Evolutionary conservation across 768 basidiomycete genomes (phyloP), one percentile per base, ranked within the genome.

Genomic region (Naganishia vishniacii): DNA sequence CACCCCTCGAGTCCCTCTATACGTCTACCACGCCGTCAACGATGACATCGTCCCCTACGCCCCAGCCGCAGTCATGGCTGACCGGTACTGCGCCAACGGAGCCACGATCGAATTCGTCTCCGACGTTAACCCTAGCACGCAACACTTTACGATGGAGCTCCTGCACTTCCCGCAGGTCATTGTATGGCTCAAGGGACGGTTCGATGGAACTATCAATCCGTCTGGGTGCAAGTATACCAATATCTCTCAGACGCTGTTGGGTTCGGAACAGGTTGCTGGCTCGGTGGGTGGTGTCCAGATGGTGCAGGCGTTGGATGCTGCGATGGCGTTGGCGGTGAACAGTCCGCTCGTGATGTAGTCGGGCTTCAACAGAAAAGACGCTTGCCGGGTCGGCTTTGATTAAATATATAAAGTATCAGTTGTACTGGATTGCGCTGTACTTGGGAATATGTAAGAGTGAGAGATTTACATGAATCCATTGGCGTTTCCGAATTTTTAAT

Each of bases 131-230:
- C 49, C 49, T 6, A 31, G 28, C 4, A 51, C 49, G 9, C 49
- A 51, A 34, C 49, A 51, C 32, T 51, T 51, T n/a, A 31, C 29
- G 11, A 51, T 51, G 49, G 49, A 51, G 49, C 49, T 51, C 3
- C 28, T 51, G 31, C 49, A 51, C 18, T 51, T 51, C 49, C 49
- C 49, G 2, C 25, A 51, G 34, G 49, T 51, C 15, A 51, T 51
- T 51, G 49, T 20, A 12, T 51, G 49, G 49, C n/a, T 51, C 28
- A 51, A 51, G 49, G 49, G 49, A 13, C 15, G 49, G 49, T 51
- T 32, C 20, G 49, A 51, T 34, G 49, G 49, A 4, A 51, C 49
- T 13, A 34, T 51, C 49, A 34, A 31, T 37, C 49, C 49, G 12
- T 51, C 49, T n/a, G 49, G 49, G 5, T 51, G 49, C 49, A 51